A percentile compares a stretch with the other conserved stretches of the same genome.
These are phyloP conservation scores for Fraxinus pennsylvanica DNA, from an alignment of 257 asterid genomes.

Conservation along the genomic window DNA sequence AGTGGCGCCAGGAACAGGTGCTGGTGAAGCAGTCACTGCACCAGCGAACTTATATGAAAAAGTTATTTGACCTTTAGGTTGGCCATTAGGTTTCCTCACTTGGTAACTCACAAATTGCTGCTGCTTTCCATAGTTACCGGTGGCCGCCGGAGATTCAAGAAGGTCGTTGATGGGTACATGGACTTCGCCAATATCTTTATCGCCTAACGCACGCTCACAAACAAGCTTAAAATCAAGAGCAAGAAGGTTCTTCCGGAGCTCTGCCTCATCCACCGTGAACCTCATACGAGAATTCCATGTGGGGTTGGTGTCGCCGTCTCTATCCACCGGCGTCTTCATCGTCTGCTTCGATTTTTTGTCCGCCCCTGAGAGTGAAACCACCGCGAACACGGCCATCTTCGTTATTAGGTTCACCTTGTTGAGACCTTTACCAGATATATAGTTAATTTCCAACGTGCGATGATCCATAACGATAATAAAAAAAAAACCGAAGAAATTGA, in stretches of 20 bases:
- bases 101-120: constrained; percentile 44
- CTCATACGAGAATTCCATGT: constrained; percentile 42
- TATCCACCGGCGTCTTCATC: constrained; percentile 32
- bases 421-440: constrained; percentile 39
- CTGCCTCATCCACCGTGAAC: constrained; percentile 36
- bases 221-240: constrained; percentile 32
- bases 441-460: constrained; percentile 35
- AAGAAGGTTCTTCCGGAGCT: constrained; percentile 33
- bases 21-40: constrained; percentile 17
- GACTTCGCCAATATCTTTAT: constrained; percentile 50
- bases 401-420: constrained; percentile 48
- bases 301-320: constrained; percentile 40
- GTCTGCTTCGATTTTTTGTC: constrained; percentile 23
- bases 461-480: constrained; percentile 34
- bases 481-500: neutral
- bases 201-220: constrained; percentile 44
- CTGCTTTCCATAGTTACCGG: constrained; percentile 16
- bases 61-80: constrained; percentile 43
- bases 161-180: constrained; percentile 41
- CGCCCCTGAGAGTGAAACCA: constrained; percentile 37
- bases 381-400: constrained; percentile 47
- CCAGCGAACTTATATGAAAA: constrained; percentile 39
- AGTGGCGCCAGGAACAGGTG: neutral
- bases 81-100: constrained; percentile 49
- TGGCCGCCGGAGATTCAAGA: constrained; percentile 30